Evolutionary conservation across 73 alveolate genomes (phyloP).

Genomic region (Halteria grandinella): DNA sequence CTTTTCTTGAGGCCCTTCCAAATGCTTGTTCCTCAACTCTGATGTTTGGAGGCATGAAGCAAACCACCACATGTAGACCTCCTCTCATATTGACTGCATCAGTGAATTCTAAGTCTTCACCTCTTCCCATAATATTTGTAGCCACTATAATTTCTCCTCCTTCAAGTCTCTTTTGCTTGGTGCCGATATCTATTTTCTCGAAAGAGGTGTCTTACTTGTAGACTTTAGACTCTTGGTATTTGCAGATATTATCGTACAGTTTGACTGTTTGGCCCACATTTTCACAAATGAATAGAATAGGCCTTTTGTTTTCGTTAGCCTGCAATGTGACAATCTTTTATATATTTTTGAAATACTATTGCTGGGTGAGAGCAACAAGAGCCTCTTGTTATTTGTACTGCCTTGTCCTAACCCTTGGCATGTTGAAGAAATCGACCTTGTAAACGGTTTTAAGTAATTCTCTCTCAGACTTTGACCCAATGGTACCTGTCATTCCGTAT

Average conservation of each 20-base stretch:
- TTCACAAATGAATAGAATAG: slow-evolving; percentile 62
- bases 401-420: slow-evolving; percentile 66
- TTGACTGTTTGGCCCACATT: too few relatives aligned
- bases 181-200: neutral
- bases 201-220: neutral
- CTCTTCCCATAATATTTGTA: slow-evolving; percentile 74
- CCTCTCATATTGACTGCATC: slow-evolving; percentile 68
- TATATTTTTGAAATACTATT: neutral
- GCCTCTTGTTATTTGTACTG: slow-evolving; percentile 25
- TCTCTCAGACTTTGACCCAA: slow-evolving; percentile 62
- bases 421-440: slow-evolving; percentile 40
- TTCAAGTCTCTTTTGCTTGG: neutral
- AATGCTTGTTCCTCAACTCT: slow-evolving; percentile 87
- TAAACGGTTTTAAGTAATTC: slow-evolving; percentile 36
- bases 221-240: slow-evolving; percentile 4
- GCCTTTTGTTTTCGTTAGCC: slow-evolving; percentile 3
- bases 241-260: too few relatives aligned
- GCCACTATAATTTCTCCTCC: slow-evolving; percentile 74
- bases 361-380: neutral
- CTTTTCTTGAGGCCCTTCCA: slow-evolving; percentile 86
- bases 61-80: slow-evolving; percentile 83
- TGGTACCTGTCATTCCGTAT: slow-evolving; percentile 75
- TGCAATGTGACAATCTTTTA: neutral
- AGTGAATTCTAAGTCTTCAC: slow-evolving; percentile 74
- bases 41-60: slow-evolving; percentile 74